Percentiles rank a stretch among this genome's conserved stretches.
Evolutionary conservation across 2,329 filamentous ascomycete species (phyloP).

Genomic region (Exophiala aquamarina): DNA sequence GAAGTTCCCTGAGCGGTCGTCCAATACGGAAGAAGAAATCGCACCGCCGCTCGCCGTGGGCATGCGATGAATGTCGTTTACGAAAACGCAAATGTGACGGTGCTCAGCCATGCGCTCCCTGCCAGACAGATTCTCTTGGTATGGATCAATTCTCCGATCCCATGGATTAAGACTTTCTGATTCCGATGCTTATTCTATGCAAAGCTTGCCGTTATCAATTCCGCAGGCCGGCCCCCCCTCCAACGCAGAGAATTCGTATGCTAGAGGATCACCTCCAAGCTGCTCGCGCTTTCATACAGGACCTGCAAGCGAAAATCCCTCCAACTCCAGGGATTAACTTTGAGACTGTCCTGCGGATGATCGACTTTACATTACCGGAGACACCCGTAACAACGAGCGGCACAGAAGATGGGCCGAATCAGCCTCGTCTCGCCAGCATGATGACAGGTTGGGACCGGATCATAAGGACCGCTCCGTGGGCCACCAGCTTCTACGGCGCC

Average conservation of each 20-base stretch:
- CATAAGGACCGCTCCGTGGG: slow-evolving; percentile 11
- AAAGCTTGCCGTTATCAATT: slow-evolving; percentile 23
- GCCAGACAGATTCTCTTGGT: slow-evolving; percentile 14
- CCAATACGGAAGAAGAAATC: too few species aligned
- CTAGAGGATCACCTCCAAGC: slow-evolving; percentile 20
- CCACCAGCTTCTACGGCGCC: slow-evolving; percentile 19
- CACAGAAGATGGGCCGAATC: slow-evolving; percentile 5
- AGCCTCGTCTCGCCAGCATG: slow-evolving; percentile 17
- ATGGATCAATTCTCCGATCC: slow-evolving; percentile 1
- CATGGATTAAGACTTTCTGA: not conserved
- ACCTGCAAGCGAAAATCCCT: slow-evolving; percentile 13
- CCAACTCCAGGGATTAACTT: slow-evolving; percentile 9
- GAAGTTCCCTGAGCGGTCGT: too few species aligned
- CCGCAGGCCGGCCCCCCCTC: slow-evolving; percentile 18
- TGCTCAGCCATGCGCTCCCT: slow-evolving; percentile 17
- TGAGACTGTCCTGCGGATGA: slow-evolving; percentile 11
- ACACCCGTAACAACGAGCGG: slow-evolving; percentile 9
- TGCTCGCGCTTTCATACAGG: slow-evolving; percentile 13
- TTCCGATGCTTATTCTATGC: not conserved
- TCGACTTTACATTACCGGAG: slow-evolving; percentile 15
- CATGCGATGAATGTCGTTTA: slow-evolving; percentile 25
- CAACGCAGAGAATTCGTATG: slow-evolving; percentile 24
- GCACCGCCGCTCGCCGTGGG: slow-evolving; percentile 17
- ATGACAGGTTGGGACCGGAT: slow-evolving; percentile 12
- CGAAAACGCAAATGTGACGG: slow-evolving; percentile 27